Conservation (phyloP, 2,329 filamentous ascomycete species). For the Cyanodermella asteris region DNA sequence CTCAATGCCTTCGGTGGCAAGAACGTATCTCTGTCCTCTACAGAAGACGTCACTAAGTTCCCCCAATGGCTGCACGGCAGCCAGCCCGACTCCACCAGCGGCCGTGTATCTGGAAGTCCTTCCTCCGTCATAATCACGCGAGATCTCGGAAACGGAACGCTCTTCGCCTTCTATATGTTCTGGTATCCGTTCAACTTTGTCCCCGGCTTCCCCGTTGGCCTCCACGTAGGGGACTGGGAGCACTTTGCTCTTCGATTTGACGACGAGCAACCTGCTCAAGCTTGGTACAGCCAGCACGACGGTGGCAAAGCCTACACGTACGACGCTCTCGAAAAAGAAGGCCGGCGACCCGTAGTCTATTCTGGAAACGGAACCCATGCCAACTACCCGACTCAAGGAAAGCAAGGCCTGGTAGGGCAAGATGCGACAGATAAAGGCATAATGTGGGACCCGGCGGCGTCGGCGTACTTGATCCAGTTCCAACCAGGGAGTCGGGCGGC, state of each 20-base stretch:
- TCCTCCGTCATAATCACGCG: slow-evolving; percentile 34
- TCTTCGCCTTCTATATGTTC: slow-evolving; percentile 43
- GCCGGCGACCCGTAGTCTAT: slow-evolving; percentile 33
- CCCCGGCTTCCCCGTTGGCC: slow-evolving; percentile 26
- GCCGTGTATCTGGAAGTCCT: slow-evolving; percentile 28
- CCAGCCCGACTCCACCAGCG: slow-evolving; percentile 24
- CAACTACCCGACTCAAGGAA: slow-evolving; percentile 35
- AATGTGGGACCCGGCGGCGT: slow-evolving; percentile 37
- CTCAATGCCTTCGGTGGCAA: slow-evolving; percentile 24
- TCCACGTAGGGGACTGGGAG: slow-evolving; percentile 40
- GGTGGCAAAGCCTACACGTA: slow-evolving; percentile 43
- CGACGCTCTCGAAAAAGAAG: slow-evolving; percentile 29
- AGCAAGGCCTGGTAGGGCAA: slow-evolving; percentile 42
- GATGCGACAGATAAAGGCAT: slow-evolving; percentile 31
- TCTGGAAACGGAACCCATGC: slow-evolving; percentile 41
- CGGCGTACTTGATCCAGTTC: slow-evolving; percentile 34
- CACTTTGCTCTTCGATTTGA: slow-evolving; percentile 45
- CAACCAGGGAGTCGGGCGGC: slow-evolving; percentile 21
- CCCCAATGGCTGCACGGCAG: slow-evolving; percentile 31
- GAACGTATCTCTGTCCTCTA: slow-evolving; percentile 27
- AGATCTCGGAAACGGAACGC: slow-evolving; percentile 28
- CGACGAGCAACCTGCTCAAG: slow-evolving; percentile 28
- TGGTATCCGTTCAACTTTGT: slow-evolving; percentile 32
- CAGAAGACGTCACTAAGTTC: slow-evolving; percentile 23
- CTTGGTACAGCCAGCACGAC: slow-evolving; percentile 44